These are phyloP conservation scores for Grifola frondosa DNA, from an alignment of 1,284 basidiomycete genomes.

Conservation along the genomic window DNA sequence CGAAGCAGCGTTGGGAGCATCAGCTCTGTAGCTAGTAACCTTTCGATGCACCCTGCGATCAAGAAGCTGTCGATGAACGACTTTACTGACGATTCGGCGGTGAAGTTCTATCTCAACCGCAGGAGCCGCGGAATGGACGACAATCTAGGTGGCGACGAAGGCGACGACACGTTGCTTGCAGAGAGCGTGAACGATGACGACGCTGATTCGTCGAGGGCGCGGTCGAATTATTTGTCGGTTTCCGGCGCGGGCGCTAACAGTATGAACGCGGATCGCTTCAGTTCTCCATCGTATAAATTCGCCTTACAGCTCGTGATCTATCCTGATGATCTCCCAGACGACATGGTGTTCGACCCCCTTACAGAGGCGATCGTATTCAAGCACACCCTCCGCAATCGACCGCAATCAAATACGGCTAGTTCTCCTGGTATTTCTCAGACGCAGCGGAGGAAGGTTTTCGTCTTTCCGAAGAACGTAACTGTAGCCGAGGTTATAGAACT, in stretches of 20 bases:
- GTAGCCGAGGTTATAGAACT: constrained; percentile 96
- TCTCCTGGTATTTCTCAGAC: constrained; percentile 57
- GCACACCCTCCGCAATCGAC: constrained; percentile 57
- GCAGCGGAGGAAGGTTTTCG: constrained; percentile 73
- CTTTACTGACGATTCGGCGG: constrained; percentile 93
- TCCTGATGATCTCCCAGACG: constrained; percentile 88
- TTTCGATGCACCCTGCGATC: constrained; percentile 93
- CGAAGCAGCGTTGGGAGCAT: constrained; percentile 92
- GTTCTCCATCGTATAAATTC: constrained; percentile 79
- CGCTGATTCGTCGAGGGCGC: constrained; percentile 22
- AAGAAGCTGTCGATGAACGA: constrained; percentile 92
- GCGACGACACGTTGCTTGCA: constrained; percentile 54
- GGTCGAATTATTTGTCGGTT: constrained; percentile 47
- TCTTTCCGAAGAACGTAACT: constrained; percentile 90
- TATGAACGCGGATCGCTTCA: constrained; percentile 71
- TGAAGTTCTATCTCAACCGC: constrained; percentile 93
- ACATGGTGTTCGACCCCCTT: constrained; percentile 88
- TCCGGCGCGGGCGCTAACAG: constrained; percentile 37
- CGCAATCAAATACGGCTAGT: constrained; percentile 40
- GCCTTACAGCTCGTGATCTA: constrained; percentile 85
- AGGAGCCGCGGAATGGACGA: constrained; percentile 38
- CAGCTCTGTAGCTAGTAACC: constrained; percentile 85
- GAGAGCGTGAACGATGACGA: constrained; percentile 33
- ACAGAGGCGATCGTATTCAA: constrained; percentile 90
- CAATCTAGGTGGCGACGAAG: constrained; percentile 35